Conservation (phyloP, 2,329 filamentous ascomycete species). For the Lomentospora prolificans region DNA sequence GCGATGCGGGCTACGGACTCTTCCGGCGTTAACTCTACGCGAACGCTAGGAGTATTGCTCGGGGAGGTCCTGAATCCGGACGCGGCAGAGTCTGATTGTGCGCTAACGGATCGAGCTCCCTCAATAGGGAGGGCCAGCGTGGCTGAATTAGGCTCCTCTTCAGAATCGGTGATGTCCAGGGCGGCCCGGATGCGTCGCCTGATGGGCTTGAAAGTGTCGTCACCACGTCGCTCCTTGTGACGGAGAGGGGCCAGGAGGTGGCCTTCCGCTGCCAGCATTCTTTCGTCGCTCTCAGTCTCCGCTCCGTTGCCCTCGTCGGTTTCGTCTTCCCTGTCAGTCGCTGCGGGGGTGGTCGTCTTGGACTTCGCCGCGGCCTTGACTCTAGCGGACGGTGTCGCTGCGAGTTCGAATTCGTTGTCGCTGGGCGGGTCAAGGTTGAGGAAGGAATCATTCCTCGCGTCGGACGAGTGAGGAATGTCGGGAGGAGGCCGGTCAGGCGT, state of each 20-base stretch:
- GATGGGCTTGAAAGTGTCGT: constrained; percentile 19
- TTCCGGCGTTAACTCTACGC: constrained; percentile 26
- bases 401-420: constrained; percentile 32
- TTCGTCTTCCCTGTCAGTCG: neutral
- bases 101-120: constrained; percentile 24
- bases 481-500: constrained; percentile 26
- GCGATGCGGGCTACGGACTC: constrained; percentile 27
- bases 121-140: constrained; percentile 34
- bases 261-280: neutral
- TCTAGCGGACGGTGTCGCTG: neutral
- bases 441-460: constrained; percentile 36
- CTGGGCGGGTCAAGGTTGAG: constrained; percentile 38
- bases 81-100: constrained; percentile 25
- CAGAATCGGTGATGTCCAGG: constrained; percentile 19
- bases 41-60: constrained; percentile 31
- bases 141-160: constrained; percentile 24
- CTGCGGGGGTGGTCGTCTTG: neutral
- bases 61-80: constrained; percentile 29
- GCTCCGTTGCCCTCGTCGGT: neutral
- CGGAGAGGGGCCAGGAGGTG: neutral
- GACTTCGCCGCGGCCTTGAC: neutral
- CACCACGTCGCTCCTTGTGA: constrained; percentile 5
- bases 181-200: constrained; percentile 12
- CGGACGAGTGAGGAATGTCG: constrained; percentile 19
- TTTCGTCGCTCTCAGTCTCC: neutral